Conservation (phyloP, 768 basidiomycete genomes). For the Kwoniella europaea region DNA sequence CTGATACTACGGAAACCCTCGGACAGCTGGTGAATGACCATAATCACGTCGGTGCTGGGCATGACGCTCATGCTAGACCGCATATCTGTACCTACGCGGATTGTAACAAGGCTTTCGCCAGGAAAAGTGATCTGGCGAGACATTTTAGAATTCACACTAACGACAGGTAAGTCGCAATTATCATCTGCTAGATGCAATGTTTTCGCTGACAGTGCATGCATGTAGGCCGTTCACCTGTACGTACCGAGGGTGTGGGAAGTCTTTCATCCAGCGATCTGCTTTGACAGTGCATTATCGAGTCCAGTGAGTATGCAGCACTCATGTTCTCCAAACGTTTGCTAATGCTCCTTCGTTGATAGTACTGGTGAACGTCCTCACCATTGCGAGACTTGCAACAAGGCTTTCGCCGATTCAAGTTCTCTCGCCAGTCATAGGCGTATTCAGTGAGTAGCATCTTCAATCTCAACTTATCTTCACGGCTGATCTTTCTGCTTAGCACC, state of each 20-base stretch:
- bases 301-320: slow-evolving; percentile 49
- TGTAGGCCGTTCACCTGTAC: slow-evolving; percentile 51
- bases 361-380: slow-evolving; percentile 59
- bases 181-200: neutral
- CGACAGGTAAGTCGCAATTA: slow-evolving; percentile 56
- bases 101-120: slow-evolving; percentile 59
- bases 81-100: slow-evolving; percentile 42
- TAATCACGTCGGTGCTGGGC: slow-evolving; percentile 43
- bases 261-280: slow-evolving; percentile 54
- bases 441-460: slow-evolving; percentile 38
- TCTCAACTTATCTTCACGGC: neutral
- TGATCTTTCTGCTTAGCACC: slow-evolving; percentile 47
- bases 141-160: slow-evolving; percentile 61
- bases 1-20: slow-evolving; percentile 1
- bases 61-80: slow-evolving; percentile 42
- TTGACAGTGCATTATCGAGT: slow-evolving; percentile 57
- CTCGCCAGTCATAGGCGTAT: slow-evolving; percentile 58
- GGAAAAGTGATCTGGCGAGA: slow-evolving; percentile 59
- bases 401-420: slow-evolving; percentile 59
- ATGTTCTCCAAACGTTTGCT: slow-evolving; percentile 8
- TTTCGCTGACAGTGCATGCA: neutral
- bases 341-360: slow-evolving; percentile 32
- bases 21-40: slow-evolving; percentile 50
- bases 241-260: slow-evolving; percentile 45
- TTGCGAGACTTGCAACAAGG: slow-evolving; percentile 57